Conservation (phyloP, 2,329 filamentous ascomycete genomes). For the Iodosphaeria phyllophila region DNA sequence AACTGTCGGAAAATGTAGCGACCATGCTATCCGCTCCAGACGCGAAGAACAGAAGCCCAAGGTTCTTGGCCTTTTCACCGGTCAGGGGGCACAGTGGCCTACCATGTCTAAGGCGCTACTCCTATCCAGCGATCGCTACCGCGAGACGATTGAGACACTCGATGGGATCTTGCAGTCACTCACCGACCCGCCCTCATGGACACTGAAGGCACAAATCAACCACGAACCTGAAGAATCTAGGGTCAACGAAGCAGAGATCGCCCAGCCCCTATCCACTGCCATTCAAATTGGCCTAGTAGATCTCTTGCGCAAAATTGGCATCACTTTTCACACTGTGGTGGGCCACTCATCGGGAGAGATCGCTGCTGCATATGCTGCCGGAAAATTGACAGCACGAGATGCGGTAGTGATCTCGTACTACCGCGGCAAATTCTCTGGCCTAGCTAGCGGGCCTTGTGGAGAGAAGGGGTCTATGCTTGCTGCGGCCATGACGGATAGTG, state of each 20-base stretch:
- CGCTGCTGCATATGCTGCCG: constrained; percentile 14
- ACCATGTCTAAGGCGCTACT: constrained; percentile 15
- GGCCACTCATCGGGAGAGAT: constrained; percentile 15
- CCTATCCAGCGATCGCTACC: constrained; percentile 12
- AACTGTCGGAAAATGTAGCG: constrained; percentile 5
- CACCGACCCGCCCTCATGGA: constrained; percentile 12
- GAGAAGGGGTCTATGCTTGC: constrained; percentile 13
- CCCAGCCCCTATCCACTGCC: constrained; percentile 33
- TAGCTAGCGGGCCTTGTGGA: constrained; percentile 7
- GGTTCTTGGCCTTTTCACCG: constrained; percentile 15
- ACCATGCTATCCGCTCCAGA: constrained; percentile 8
- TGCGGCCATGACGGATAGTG: constrained; percentile 8
- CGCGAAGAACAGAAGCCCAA: constrained; percentile 5
- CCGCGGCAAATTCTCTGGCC: constrained; percentile 9
- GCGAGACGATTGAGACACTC: constrained; percentile 14
- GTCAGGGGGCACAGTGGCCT: constrained; percentile 17
- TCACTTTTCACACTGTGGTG: constrained; percentile 13
- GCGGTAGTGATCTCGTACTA: constrained; percentile 14
- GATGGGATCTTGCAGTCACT: constrained; percentile 10
- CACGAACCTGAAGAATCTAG: constrained; percentile 10
- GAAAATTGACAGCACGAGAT: constrained; percentile 9
- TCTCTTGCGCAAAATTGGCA: constrained; percentile 10
- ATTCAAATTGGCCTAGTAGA: constrained; percentile 28
- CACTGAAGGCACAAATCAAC: constrained; percentile 16
- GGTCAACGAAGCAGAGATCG: constrained; percentile 19